Evolutionary conservation across 2,329 filamentous ascomycete species (phyloP).

Genomic region (Macroventuria anomochaeta): DNA sequence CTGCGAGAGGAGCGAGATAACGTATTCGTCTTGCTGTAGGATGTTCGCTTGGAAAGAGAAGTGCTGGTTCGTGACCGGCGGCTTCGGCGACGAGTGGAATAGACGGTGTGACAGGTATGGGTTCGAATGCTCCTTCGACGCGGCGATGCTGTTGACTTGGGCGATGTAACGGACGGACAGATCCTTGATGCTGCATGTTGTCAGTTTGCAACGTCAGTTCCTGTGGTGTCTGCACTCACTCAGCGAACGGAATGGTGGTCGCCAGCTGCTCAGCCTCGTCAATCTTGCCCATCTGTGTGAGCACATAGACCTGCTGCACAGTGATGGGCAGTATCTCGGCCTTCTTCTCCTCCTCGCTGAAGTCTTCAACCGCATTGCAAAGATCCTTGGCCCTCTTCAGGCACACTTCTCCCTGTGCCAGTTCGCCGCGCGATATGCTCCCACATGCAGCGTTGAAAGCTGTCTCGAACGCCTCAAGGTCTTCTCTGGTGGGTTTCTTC

Average conservation of each 20-base stretch:
- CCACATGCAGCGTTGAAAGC: conserved; percentile 81
- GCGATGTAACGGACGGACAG: conserved; percentile 70
- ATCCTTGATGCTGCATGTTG: conserved; percentile 65
- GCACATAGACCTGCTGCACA: conserved; percentile 77
- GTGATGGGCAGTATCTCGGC: conserved; percentile 77
- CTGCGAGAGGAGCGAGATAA: conserved; percentile 69
- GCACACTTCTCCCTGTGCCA: conserved; percentile 68
- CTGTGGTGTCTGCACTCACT: conserved; percentile 56
- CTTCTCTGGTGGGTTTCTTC: conserved; percentile 64
- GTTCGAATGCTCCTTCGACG: conserved; percentile 60
- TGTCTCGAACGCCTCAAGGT: conserved; percentile 78
- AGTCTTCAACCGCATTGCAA: conserved; percentile 75
- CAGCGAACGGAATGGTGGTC: conserved; percentile 64
- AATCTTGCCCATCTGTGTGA: conserved; percentile 68
- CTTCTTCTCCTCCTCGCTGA: conserved; percentile 75
- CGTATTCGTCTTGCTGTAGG: conserved; percentile 67
- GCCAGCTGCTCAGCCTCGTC: conserved; percentile 70
- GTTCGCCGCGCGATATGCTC: conserved; percentile 72
- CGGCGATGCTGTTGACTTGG: conserved; percentile 68
- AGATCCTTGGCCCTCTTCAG: conserved; percentile 73
- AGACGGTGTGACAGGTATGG: conserved; percentile 72
- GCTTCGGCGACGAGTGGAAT: conserved; percentile 61
- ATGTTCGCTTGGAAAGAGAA: conserved; percentile 74
- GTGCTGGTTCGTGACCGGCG: conserved; percentile 66
- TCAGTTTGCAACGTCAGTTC: conserved; percentile 12